phyloP scores from a whole-genome alignment of 116 monocot genomes.

The Papilionanthe hybrid region DNA sequence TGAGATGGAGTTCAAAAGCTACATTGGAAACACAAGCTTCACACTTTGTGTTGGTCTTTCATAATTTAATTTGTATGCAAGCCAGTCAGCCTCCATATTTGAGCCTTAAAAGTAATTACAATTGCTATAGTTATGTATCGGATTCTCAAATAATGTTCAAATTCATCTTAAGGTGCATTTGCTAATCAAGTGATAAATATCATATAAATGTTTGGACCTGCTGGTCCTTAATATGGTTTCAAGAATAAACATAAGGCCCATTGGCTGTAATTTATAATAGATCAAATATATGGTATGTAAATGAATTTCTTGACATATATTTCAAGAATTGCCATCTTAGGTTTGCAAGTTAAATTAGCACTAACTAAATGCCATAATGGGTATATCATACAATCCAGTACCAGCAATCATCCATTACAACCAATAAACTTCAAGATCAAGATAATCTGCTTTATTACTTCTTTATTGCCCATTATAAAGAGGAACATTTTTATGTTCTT shows the following conservation, averaged over 20 bases:
- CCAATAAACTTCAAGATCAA: neutral
- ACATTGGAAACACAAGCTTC: neutral
- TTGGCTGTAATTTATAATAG: neutral
- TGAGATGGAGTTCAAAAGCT: neutral
- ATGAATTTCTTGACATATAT: neutral
- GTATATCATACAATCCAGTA: neutral
- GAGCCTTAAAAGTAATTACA: neutral
- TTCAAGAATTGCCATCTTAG: neutral
- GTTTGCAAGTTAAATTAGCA: neutral
- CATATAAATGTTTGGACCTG: neutral
- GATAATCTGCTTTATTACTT: neutral
- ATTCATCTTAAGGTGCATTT: neutral
- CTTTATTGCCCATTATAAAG: neutral
- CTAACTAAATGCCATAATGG: neutral
- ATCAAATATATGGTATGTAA: neutral
- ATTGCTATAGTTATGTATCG: neutral
- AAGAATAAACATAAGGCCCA: neutral
- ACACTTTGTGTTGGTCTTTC: neutral
- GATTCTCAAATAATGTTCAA: neutral
- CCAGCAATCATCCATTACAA: neutral
- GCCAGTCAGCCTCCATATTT: neutral
- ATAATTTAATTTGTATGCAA: neutral
- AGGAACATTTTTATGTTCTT: neutral
- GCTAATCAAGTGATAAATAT: neutral
- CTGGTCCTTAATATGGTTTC: neutral